Percentiles rank a stretch among this genome's conserved stretches.
These are phyloP conservation scores for Meripilus lineatus DNA, from an alignment of 1,284 basidiomycete species.

Conservation along the genomic window DNA sequence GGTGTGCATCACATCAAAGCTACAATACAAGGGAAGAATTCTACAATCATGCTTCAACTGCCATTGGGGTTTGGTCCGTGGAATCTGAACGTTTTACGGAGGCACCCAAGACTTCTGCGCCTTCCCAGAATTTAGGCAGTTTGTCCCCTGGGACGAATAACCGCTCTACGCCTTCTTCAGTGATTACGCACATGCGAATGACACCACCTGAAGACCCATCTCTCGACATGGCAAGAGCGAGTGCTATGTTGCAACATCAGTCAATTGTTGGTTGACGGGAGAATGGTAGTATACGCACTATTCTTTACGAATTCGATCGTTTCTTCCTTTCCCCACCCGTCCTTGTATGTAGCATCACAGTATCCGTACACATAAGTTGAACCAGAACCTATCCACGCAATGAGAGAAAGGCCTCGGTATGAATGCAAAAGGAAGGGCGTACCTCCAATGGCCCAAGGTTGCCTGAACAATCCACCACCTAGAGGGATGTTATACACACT, in stretches of 20 bases:
- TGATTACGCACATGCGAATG: constrained; percentile 97
- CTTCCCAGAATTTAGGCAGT: constrained; percentile 84
- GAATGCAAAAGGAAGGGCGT: constrained; percentile 21
- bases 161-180: constrained; percentile 86
- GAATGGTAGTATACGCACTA: constrained; percentile 58
- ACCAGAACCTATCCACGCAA: constrained; percentile 71
- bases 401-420: neutral
- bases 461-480: constrained; percentile 89
- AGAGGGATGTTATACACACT: constrained; percentile 96
- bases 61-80: constrained; percentile 53
- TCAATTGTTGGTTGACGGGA: no score
- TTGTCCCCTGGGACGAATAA: constrained; percentile 94
- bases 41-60: constrained; percentile 48
- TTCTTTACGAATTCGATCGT: constrained; percentile 96
- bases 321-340: constrained; percentile 90
- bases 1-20: no score
- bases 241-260: no score
- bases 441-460: constrained; percentile 97
- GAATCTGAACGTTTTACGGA: constrained; percentile 29
- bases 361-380: constrained; percentile 99
- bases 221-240: constrained; percentile 94
- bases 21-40: constrained; percentile 11
- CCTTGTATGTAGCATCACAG: constrained; percentile 96
- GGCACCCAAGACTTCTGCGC: constrained; percentile 54
- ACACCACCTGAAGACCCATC: constrained; percentile 98